Percentiles rank a stretch among this genome's conserved stretches.
phyloP scores from a whole-genome alignment of 805 yeast species.

The Lachancea fermentati region DNA sequence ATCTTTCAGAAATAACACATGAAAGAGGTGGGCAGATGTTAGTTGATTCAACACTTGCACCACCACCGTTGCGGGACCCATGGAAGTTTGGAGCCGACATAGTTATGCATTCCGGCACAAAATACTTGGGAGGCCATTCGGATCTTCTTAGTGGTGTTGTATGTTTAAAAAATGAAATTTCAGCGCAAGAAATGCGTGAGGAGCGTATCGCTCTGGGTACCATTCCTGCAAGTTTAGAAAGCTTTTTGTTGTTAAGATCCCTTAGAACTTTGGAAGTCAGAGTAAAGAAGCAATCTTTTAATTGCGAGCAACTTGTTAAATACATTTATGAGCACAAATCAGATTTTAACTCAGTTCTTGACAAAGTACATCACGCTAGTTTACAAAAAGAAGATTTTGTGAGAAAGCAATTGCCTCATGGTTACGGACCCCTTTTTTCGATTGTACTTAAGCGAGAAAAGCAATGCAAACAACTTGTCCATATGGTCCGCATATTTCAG shows the following conservation, averaged over 20 bases:
- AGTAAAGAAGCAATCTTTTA: slow-evolving; percentile 57
- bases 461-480: slow-evolving; percentile 59
- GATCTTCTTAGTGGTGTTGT: slow-evolving; percentile 81
- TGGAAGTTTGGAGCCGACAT: slow-evolving; percentile 80
- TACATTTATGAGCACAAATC: slow-evolving; percentile 46
- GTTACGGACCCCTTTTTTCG: slow-evolving; percentile 72
- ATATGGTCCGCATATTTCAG: slow-evolving; percentile 61
- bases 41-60: slow-evolving; percentile 89
- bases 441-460: slow-evolving; percentile 46
- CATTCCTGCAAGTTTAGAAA: slow-evolving; percentile 70
- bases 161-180: slow-evolving; percentile 51
- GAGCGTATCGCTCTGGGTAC: slow-evolving; percentile 78
- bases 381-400: slow-evolving; percentile 69
- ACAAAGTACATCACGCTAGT: slow-evolving; percentile 62
- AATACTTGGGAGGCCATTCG: slow-evolving; percentile 94
- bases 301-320: slow-evolving; percentile 56
- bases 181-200: slow-evolving; percentile 40
- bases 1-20: slow-evolving; percentile 69
- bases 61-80: slow-evolving; percentile 82
- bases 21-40: slow-evolving; percentile 64
- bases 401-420: slow-evolving; percentile 57
- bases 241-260: slow-evolving; percentile 69
- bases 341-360: slow-evolving; percentile 43
- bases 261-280: slow-evolving; percentile 76
- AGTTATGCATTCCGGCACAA: slow-evolving; percentile 90